These are phyloP conservation scores for Falciphora oryzae DNA, from an alignment of 2,329 filamentous ascomycete species.

Conservation along the genomic window DNA sequence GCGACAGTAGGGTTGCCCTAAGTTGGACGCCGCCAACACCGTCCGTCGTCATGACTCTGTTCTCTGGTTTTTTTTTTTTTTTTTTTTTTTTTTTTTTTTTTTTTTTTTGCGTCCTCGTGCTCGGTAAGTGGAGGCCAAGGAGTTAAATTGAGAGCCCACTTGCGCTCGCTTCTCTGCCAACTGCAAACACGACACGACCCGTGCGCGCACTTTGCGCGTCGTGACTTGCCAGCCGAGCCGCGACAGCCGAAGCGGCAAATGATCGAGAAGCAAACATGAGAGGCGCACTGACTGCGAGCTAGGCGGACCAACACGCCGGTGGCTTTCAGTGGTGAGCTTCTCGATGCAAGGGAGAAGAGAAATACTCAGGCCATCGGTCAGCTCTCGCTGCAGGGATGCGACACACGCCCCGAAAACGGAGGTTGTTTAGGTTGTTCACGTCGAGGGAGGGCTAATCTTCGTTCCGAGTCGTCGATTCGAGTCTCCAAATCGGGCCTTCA, in stretches of 20 bases:
- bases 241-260: neutral
- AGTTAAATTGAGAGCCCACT: neutral
- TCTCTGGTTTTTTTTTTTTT: neutral
- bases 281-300: neutral
- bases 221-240: neutral
- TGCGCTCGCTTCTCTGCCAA: neutral
- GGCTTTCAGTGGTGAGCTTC: neutral
- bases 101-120: neutral
- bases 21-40: neutral
- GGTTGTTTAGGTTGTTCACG: neutral
- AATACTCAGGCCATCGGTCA: neutral
- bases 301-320: neutral
- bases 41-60: neutral
- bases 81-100: no score
- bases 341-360: neutral
- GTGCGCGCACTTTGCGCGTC: neutral
- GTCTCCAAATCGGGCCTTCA: neutral
- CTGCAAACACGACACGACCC: neutral
- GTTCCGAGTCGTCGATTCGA: conserved; percentile 1
- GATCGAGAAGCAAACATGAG: neutral
- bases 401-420: neutral
- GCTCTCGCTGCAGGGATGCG: neutral
- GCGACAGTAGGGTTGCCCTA: neutral
- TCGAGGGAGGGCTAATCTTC: neutral
- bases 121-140: neutral